Conservation (phyloP, 2,329 filamentous ascomycete genomes). For the Sarocladium strictum region DNA sequence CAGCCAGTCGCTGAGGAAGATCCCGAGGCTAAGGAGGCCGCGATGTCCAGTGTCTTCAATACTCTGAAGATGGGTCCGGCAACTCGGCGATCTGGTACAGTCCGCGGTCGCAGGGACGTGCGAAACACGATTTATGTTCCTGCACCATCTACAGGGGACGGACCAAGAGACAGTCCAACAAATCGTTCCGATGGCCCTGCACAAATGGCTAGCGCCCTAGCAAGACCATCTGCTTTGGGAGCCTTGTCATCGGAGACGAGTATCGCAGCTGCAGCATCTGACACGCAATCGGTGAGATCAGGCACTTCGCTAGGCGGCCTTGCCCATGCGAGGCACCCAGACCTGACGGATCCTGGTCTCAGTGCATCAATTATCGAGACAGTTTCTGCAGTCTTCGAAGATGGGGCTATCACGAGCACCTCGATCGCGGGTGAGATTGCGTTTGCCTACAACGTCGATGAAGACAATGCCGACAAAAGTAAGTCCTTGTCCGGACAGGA, state of each 20-base stretch:
- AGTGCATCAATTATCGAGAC: constrained; percentile 89
- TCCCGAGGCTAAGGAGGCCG: constrained; percentile 65
- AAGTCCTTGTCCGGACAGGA: constrained; percentile 22
- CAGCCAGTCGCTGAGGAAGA: constrained; percentile 75
- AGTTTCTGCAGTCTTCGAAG: constrained; percentile 77
- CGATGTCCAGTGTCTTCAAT: constrained; percentile 69
- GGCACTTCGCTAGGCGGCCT: constrained; percentile 70
- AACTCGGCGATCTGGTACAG: constrained; percentile 64
- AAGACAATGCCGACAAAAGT: constrained; percentile 41
- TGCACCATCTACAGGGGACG: constrained; percentile 28
- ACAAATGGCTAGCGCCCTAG: neutral
- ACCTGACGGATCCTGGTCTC: constrained; percentile 72
- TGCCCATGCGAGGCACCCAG: constrained; percentile 70
- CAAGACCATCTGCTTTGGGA: constrained; percentile 41
- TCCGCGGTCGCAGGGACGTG: constrained; percentile 84
- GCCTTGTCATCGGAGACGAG: constrained; percentile 58
- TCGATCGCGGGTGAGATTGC: constrained; percentile 85
- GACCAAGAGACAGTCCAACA: constrained; percentile 19
- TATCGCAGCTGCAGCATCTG: constrained; percentile 53
- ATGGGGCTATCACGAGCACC: constrained; percentile 62
- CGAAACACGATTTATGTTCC: constrained; percentile 85
- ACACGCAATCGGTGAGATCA: constrained; percentile 88
- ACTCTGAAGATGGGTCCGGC: constrained; percentile 63
- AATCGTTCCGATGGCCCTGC: neutral
- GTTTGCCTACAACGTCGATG: constrained; percentile 64